phyloP scores from a whole-genome alignment of 805 yeast species.

The Candida piceae region DNA sequence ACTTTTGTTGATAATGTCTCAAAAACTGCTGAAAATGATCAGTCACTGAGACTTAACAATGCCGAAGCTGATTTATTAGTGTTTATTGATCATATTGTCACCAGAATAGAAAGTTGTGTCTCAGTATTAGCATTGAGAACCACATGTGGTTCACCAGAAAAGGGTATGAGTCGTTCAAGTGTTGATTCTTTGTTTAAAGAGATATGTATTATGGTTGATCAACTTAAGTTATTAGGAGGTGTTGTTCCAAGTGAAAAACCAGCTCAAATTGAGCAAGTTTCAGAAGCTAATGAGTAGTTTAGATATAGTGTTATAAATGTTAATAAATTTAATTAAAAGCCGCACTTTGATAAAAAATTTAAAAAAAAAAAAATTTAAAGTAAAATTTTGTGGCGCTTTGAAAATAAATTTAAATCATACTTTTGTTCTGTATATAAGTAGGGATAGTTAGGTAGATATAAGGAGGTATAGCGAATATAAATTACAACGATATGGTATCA shows the following conservation, averaged over 20 bases:
- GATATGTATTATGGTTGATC: constrained; percentile 3
- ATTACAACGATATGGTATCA: too few species aligned
- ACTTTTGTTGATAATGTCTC: constrained; percentile 13
- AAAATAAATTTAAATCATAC: too few species aligned
- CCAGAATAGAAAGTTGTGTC: constrained; percentile 63
- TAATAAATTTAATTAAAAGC: too few species aligned
- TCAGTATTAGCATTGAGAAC: constrained; percentile 41
- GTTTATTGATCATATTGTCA: constrained; percentile 58
- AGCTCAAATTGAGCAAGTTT: too few species aligned
- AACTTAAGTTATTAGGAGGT: constrained; percentile 1
- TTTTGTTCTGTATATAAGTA: too few species aligned
- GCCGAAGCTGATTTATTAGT: constrained; percentile 43
- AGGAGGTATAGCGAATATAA: too few species aligned
- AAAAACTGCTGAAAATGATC: constrained; percentile 13
- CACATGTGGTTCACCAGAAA: constrained; percentile 7
- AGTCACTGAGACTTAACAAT: constrained; percentile 10
- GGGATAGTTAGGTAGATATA: not conserved
- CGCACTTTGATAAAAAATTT: too few species aligned
- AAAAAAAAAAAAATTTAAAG: too few species aligned
- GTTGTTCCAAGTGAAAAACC: not conserved
- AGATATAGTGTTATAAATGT: too few species aligned
- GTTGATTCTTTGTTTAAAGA: constrained; percentile 23
- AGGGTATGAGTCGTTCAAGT: constrained; percentile 7
- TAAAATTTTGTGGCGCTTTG: too few species aligned
- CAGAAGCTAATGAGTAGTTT: too few species aligned